These are phyloP conservation scores for Alternaria gaisen DNA, from an alignment of 2,329 filamentous ascomycete genomes.

Conservation along the genomic window DNA sequence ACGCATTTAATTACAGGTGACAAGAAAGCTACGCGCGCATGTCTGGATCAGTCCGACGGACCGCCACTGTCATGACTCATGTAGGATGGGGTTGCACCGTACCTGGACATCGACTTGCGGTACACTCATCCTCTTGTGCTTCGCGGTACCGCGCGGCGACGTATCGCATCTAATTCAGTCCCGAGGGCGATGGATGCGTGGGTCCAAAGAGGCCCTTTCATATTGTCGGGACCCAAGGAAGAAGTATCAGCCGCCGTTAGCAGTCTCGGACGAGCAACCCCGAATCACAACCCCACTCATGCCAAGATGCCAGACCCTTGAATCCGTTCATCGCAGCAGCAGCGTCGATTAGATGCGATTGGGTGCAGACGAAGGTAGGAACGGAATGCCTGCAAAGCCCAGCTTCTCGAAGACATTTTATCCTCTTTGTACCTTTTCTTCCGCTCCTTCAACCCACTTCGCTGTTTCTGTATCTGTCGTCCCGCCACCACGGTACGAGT, in stretches of 20 bases:
- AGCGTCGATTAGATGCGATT: neutral
- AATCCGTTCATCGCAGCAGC: neutral
- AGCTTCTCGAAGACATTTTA: neutral
- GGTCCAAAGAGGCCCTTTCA: neutral
- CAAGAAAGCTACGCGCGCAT: neutral
- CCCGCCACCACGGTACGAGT: conserved; percentile 12
- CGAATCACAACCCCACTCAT: neutral
- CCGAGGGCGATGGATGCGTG: neutral
- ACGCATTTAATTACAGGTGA: neutral
- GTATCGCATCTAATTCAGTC: neutral
- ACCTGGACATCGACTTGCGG: neutral
- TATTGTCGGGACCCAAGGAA: conserved; percentile 2
- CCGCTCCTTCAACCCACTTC: neutral
- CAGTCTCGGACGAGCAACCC: conserved; percentile 1
- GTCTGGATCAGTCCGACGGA: neutral
- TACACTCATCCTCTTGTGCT: neutral
- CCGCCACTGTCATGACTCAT: neutral
- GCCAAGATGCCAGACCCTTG: conserved; percentile 5
- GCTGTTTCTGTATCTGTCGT: neutral
- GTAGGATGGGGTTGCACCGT: neutral
- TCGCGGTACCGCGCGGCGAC: neutral
- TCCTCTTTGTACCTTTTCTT: neutral
- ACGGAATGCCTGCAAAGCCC: neutral
- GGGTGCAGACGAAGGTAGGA: neutral
- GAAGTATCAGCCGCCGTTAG: conserved; percentile 5